These are phyloP conservation scores for Chlorella sp. DNA, from an alignment of 139 green algal genomes.

Conservation along the genomic window DNA sequence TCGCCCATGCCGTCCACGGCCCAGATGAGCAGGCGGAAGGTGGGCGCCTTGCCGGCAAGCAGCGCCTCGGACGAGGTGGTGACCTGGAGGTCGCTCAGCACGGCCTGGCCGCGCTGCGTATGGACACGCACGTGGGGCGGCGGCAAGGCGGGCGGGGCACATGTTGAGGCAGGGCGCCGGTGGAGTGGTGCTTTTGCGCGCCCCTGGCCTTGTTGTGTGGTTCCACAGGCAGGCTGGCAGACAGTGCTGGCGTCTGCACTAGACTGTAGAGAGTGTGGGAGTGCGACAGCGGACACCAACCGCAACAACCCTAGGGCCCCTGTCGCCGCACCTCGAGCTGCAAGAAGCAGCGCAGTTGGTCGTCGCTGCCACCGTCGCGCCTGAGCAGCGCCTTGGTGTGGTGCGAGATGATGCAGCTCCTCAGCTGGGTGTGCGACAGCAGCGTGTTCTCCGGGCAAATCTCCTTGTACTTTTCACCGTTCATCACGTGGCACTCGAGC, in stretches of 20 bases:
- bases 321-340: conserved; percentile 39
- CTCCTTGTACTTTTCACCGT: conserved; percentile 63
- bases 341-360: conserved; percentile 40
- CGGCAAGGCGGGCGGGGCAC: background rate
- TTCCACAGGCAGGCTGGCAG: no score
- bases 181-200: no score
- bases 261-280: no score
- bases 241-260: no score
- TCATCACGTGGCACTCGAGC: conserved; percentile 52
- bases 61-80: conserved; percentile 55
- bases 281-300: no score
- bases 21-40: conserved; percentile 55
- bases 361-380: conserved; percentile 38
- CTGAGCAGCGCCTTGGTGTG: conserved; percentile 49
- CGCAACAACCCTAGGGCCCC: no score
- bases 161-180: background rate
- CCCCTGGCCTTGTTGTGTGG: no score
- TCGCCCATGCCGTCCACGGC: conserved; percentile 41
- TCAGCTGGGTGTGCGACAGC: conserved; percentile 34
- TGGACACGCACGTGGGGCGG: background rate
- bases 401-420: conserved; percentile 42
- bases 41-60: conserved; percentile 54
- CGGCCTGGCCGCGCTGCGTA: conserved; percentile 36
- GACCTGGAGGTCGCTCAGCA: conserved; percentile 43
- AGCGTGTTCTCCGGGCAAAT: conserved; percentile 55